These are phyloP conservation scores for Neonothopanus nambi DNA, from an alignment of 1,284 basidiomycete species.

Conservation along the genomic window DNA sequence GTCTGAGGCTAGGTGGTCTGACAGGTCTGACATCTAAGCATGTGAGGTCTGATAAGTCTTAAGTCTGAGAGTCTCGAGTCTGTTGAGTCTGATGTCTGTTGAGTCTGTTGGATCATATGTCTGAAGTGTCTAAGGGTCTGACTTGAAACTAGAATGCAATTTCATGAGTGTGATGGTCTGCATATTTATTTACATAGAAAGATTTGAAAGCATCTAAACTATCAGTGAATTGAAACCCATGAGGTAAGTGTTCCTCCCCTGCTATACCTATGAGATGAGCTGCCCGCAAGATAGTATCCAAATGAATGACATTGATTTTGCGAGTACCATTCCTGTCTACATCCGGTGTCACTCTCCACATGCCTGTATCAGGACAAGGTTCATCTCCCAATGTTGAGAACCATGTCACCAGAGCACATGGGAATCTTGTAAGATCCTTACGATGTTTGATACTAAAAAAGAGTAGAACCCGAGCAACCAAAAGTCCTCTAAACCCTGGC, in stretches of 20 bases:
- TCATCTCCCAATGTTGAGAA: conserved; percentile 1
- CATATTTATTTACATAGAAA: conserved; percentile 13
- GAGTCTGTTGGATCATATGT: no score
- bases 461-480: conserved; percentile 12
- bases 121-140: no score
- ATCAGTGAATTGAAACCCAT: neutral
- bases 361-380: conserved; percentile 15
- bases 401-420: conserved; percentile 22
- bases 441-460: conserved; percentile 19
- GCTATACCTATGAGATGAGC: neutral
- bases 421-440: neutral
- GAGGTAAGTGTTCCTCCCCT: neutral
- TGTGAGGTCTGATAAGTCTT: no score
- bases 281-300: neutral
- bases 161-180: conserved; percentile 19
- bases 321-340: no score
- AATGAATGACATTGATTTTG: neutral
- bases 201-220: conserved; percentile 14
- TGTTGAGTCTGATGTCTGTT: no score
- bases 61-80: no score
- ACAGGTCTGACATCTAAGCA: no score
- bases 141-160: no score
- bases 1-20: no score
- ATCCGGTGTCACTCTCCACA: conserved; percentile 23
- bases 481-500: conserved; percentile 14